These are phyloP conservation scores for Nephelium lappaceum DNA, from an alignment of 345 rosid genomes.

Conservation along the genomic window DNA sequence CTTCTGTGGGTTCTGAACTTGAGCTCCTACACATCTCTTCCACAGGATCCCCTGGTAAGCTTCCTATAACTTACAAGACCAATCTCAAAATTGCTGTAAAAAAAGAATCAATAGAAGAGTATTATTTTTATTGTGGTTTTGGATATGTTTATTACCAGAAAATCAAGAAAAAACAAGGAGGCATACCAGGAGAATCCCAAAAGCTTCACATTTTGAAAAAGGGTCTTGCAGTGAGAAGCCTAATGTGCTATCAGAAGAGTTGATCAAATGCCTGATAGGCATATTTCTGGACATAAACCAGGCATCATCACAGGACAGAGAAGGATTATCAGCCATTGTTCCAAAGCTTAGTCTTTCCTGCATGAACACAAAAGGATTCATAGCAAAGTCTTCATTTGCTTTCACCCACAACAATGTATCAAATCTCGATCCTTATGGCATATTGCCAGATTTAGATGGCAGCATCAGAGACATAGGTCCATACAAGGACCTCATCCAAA, in stretches of 20 bases:
- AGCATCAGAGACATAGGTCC: slow-evolving; percentile 68
- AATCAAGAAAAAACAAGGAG: slow-evolving; percentile 42
- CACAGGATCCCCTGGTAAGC: slow-evolving; percentile 52
- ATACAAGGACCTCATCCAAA: slow-evolving; percentile 78
- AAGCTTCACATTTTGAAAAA: slow-evolving; percentile 31
- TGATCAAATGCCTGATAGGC: slow-evolving; percentile 65
- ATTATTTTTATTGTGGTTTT: slow-evolving; percentile 6
- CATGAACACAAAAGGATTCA: slow-evolving; percentile 47
- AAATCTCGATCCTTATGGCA: slow-evolving; percentile 70
- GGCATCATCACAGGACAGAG: slow-evolving; percentile 39
- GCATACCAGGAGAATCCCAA: slow-evolving; percentile 44
- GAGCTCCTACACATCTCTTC: slow-evolving; percentile 51
- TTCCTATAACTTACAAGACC: neutral
- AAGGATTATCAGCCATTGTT: slow-evolving; percentile 38
- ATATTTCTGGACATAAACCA: slow-evolving; percentile 71
- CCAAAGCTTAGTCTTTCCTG: slow-evolving; percentile 58
- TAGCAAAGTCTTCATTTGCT: slow-evolving; percentile 31
- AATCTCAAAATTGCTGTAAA: neutral
- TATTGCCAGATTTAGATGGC: slow-evolving; percentile 57
- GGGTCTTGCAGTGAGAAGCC: slow-evolving; percentile 56
- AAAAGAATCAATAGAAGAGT: neutral
- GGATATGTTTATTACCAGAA: slow-evolving; percentile 39
- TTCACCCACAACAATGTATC: slow-evolving; percentile 40
- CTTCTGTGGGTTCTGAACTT: slow-evolving; percentile 64
- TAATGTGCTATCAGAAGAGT: slow-evolving; percentile 73